Conservation (phyloP, 345 rosid genomes). For the Populus ilicifolia region DNA sequence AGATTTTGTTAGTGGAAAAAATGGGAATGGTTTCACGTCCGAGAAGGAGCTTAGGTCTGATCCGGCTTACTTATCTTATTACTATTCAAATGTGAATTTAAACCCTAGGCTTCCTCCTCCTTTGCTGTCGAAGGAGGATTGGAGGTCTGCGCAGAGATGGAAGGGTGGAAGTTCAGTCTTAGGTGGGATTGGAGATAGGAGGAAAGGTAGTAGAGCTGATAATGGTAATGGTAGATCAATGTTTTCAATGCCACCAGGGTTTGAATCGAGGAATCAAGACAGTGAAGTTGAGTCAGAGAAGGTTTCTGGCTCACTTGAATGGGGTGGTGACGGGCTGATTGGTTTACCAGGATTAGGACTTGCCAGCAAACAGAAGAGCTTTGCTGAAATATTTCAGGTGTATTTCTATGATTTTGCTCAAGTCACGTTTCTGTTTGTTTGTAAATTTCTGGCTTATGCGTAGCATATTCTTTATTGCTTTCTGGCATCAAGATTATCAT, state of each 20-base stretch:
- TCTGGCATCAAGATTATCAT: neutral
- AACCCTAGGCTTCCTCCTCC: constrained; percentile 96
- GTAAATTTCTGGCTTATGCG: neutral
- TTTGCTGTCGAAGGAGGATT: constrained; percentile 76
- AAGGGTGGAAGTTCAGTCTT: constrained; percentile 50
- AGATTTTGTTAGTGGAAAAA: constrained; percentile 39
- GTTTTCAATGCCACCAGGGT: constrained; percentile 74
- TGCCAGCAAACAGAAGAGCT: constrained; percentile 68
- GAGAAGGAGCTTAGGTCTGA: constrained; percentile 82
- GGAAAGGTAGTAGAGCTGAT: constrained; percentile 48
- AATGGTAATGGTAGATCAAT: constrained; percentile 49
- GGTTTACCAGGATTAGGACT: constrained; percentile 67
- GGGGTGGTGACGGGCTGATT: constrained; percentile 79
- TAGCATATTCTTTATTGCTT: neutral
- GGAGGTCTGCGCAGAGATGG: constrained; percentile 75
- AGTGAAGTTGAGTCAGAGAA: constrained; percentile 43
- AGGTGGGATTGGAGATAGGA: constrained; percentile 75
- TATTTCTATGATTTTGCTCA: neutral
- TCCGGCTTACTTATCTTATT: constrained; percentile 64
- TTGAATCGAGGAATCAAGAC: constrained; percentile 60
- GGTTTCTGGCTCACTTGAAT: constrained; percentile 43
- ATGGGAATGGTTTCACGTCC: constrained; percentile 40
- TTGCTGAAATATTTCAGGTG: constrained; percentile 84
- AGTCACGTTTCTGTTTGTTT: neutral
- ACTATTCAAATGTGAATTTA: constrained; percentile 69